These are phyloP conservation scores for Xerophyta viscosa DNA, from an alignment of 106 monocot genomes.

Conservation along the genomic window DNA sequence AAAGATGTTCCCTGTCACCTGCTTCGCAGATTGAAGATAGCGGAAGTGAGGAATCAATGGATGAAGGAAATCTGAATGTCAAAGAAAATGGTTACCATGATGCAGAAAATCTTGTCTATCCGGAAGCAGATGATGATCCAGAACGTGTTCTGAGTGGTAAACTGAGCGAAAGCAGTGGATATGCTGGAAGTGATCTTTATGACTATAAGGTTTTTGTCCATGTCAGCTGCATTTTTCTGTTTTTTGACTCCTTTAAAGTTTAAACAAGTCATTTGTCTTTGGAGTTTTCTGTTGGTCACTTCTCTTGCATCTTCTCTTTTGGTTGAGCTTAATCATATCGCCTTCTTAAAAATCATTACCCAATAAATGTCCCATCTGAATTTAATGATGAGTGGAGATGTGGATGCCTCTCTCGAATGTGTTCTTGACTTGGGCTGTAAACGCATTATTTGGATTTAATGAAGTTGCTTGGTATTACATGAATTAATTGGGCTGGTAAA, in stretches of 20 bases:
- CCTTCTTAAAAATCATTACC: neutral
- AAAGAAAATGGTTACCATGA: constrained; percentile 80
- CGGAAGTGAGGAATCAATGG: constrained; percentile 73
- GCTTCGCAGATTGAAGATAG: constrained; percentile 78
- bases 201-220: constrained; percentile 82
- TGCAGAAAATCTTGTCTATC: constrained; percentile 64
- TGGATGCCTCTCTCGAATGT: no score
- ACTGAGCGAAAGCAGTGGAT: constrained; percentile 97
- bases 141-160: constrained; percentile 90
- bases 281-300: neutral
- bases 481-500: no score
- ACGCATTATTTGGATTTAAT: no score
- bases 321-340: no score
- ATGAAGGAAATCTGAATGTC: constrained; percentile 52
- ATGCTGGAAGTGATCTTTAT: constrained; percentile 94
- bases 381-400: no score
- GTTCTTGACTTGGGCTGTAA: no score
- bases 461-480: no score
- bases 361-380: neutral
- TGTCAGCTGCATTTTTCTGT: neutral
- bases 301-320: neutral
- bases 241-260: neutral
- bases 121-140: constrained; percentile 53
- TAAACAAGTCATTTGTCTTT: neutral
- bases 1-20: constrained; percentile 65